Evolutionary conservation across 192 early-diverging fungal genomes (phyloP).

Genomic region (Helicostylum pulchrum): DNA sequence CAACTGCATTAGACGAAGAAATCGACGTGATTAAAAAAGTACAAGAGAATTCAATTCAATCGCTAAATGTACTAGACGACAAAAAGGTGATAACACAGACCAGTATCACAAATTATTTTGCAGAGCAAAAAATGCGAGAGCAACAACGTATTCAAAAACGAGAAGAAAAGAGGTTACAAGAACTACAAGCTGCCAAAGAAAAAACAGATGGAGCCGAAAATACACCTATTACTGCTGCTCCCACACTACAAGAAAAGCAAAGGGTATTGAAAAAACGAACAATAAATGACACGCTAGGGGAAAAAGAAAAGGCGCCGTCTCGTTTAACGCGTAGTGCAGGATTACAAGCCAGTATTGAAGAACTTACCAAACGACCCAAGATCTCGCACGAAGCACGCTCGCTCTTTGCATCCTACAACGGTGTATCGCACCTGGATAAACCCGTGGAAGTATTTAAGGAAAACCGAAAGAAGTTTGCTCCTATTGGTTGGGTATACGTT

Average conservation of each 20-base stretch:
- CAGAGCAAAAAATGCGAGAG: too few relatives aligned
- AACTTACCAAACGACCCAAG: not conserved
- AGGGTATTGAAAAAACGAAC: too few relatives aligned
- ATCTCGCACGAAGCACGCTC: not conserved
- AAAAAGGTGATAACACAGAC: too few relatives aligned
- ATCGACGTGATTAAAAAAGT: too few relatives aligned
- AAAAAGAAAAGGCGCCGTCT: not conserved
- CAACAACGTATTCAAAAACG: not conserved
- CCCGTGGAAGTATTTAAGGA: not conserved
- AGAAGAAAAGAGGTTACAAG: not conserved
- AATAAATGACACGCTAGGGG: too few relatives aligned
- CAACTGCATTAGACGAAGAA: too few relatives aligned
- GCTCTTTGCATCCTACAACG: not conserved
- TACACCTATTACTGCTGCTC: too few relatives aligned
- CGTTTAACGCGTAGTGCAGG: slow-evolving; percentile 2
- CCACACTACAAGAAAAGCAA: too few relatives aligned
- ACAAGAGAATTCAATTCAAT: too few relatives aligned
- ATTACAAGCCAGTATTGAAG: not conserved
- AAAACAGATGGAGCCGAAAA: slow-evolving; percentile 4
- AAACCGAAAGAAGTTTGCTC: not conserved
- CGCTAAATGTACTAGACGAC: too few relatives aligned
- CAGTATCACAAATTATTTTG: too few relatives aligned
- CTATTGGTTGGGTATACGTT: not conserved
- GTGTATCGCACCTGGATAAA: not conserved
- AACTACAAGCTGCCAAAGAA: not conserved